A percentile compares a stretch with the other conserved stretches of the same genome.
phyloP scores from a whole-genome alignment of 1,284 basidiomycete genomes.

The Kwoniella shivajii region DNA sequence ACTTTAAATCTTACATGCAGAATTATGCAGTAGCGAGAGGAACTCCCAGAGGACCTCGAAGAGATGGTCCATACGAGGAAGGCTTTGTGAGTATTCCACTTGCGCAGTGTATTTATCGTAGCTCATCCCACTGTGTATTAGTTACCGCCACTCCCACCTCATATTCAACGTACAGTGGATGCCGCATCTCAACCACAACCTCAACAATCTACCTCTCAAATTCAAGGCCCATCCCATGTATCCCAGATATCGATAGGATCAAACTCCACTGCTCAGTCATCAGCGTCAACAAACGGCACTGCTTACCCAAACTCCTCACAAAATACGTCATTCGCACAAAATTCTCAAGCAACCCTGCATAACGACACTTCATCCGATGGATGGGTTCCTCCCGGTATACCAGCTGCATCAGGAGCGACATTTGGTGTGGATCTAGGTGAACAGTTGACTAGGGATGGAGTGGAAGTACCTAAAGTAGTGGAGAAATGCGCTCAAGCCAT shows the following conservation, averaged over 20 bases:
- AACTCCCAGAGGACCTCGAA: constrained; percentile 66
- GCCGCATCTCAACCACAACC: constrained; percentile 15
- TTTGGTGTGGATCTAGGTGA: constrained; percentile 90
- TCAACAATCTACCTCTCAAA: neutral
- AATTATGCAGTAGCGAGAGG: constrained; percentile 86
- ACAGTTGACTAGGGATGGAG: constrained; percentile 85
- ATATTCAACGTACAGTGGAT: constrained; percentile 35
- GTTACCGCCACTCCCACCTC: constrained; percentile 48
- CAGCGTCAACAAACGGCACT: constrained; percentile 7
- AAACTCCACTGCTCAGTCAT: constrained; percentile 6
- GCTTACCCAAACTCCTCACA: neutral
- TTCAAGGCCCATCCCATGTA: constrained; percentile 8
- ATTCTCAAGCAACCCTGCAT: neutral
- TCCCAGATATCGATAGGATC: constrained; percentile 17
- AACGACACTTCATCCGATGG: constrained; percentile 20
- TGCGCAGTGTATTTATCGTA: neutral
- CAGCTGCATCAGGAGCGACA: constrained; percentile 58
- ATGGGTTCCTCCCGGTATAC: constrained; percentile 33
- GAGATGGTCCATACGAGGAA: constrained; percentile 82
- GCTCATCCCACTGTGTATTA: constrained; percentile 12
- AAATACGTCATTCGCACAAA: neutral
- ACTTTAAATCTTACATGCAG: constrained; percentile 97
- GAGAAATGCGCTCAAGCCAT: constrained; percentile 89
- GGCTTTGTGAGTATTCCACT: constrained; percentile 69
- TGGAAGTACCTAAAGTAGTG: constrained; percentile 85